These are phyloP conservation scores for Lodderomyces theae DNA, from an alignment of 1,139 yeast genomes.

Conservation along the genomic window DNA sequence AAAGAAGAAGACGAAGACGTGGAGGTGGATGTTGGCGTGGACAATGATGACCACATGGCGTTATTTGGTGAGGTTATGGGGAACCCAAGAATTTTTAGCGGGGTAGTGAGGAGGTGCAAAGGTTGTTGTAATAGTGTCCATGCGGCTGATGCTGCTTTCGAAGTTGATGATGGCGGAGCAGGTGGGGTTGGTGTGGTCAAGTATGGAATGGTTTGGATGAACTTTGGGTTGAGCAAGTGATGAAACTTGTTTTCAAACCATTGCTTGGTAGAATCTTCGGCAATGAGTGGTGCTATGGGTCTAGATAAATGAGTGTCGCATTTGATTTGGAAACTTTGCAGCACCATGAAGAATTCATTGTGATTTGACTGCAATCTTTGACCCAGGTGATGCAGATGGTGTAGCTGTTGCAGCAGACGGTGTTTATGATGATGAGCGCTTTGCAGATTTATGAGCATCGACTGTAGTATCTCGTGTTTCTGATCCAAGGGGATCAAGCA, in stretches of 20 bases:
- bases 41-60: no score
- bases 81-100: neutral
- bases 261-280: conserved; percentile 52
- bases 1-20: conserved; percentile 7
- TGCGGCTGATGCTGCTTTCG: neutral
- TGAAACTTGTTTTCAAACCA: conserved; percentile 39
- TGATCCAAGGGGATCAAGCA: conserved; percentile 38
- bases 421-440: conserved; percentile 7
- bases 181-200: conserved; percentile 47
- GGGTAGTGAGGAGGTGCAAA: neutral
- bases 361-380: conserved; percentile 16
- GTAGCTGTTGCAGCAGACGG: neutral
- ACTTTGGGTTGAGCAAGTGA: conserved; percentile 23
- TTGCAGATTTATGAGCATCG: neutral
- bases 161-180: neutral
- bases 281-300: conserved; percentile 59
- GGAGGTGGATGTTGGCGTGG: conserved; percentile 25
- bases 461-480: conserved; percentile 19
- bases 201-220: conserved; percentile 56
- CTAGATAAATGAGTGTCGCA: conserved; percentile 37
- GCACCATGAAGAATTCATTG: conserved; percentile 14
- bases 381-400: no score
- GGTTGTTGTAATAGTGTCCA: neutral
- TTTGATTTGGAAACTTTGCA: conserved; percentile 19
- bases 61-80: neutral